Base-by-base conservation (phyloP, 257 asterid species). In the Solanum phureja region DNA sequence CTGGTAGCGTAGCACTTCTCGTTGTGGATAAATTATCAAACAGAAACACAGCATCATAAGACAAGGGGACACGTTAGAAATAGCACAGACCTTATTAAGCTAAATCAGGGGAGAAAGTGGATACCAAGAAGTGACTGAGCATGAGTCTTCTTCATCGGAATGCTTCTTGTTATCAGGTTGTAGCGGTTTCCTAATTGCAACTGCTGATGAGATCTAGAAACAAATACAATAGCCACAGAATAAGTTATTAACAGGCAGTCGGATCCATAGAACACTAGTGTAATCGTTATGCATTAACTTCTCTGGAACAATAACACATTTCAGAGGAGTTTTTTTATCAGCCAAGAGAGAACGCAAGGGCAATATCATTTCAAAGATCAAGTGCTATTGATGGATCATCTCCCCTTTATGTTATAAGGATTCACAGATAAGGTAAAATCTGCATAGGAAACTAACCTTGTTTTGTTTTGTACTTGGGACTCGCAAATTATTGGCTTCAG, bases 91-190 rank as follows among this genome's bases (percentile, higher is more conserved):
- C 68, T 87, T 21, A 49, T 76, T 33, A 60, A 85, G 79, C 77
- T 49, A 49, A 79, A 87, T 85, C 21, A 73, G 35, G 85, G 21
- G 69, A n/a, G 88, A 62, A 64, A 90, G 89, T 90, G 95, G 95
- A 93, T 95, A 95, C 93, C 95, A 89, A 83, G 97, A 93, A 89
- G 92, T 75, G 87, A 91, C 90, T 5, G 97, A 94, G 87, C 92
- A 94, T 29, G 91, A 87, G 86, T 94, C 94, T 87, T 94, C 98
- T 88, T 95, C 98, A 89, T 92, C 97, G 16, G 92, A 90, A 83
- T 24, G 93, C 92, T 95, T 94, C 92, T 94, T 95, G 91, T 91
- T 92, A 89, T 91, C 95, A 69, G 92, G 94, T 87, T 95, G 96
- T 90, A 94, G 82, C 58, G 96, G 97, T 89, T 92, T 94, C 91